phyloP scores from a whole-genome alignment of 2,329 filamentous ascomycete genomes.

The Pseudodiploospora longispora region DNA sequence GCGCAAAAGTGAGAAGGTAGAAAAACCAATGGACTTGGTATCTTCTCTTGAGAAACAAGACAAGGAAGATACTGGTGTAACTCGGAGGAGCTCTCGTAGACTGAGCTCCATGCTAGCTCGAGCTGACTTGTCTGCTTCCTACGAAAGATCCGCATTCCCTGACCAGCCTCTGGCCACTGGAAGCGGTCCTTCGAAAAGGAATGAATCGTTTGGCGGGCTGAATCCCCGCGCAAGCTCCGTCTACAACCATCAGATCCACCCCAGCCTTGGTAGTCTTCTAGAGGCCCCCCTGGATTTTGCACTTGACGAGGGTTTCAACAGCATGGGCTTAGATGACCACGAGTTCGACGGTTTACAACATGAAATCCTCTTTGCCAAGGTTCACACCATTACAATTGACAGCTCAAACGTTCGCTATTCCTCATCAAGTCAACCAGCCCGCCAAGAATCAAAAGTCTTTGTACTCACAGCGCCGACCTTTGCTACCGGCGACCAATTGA shows the following conservation, averaged over 20 bases:
- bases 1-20: conserved; percentile 43
- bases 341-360: conserved; percentile 62
- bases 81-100: conserved; percentile 58
- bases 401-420: conserved; percentile 55
- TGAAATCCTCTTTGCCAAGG: conserved; percentile 63
- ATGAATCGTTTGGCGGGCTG: conserved; percentile 58
- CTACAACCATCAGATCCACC: conserved; percentile 38
- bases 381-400: conserved; percentile 59
- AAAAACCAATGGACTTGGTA: conserved; percentile 53
- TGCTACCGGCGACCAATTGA: conserved; percentile 43
- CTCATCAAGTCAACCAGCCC: conserved; percentile 43
- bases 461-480: conserved; percentile 54
- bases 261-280: conserved; percentile 52
- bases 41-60: conserved; percentile 63
- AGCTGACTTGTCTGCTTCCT: conserved; percentile 76
- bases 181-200: conserved; percentile 46
- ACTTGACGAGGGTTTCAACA: conserved; percentile 64
- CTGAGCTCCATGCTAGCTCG: conserved; percentile 88
- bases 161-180: conserved; percentile 47
- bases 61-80: conserved; percentile 42
- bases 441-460: conserved; percentile 54
- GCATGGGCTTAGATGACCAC: conserved; percentile 65
- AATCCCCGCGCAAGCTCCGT: conserved; percentile 31
- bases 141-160: conserved; percentile 71
- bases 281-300: conserved; percentile 62